Evolutionary conservation across 2,329 filamentous ascomycete species (phyloP), one percentile per base, ranked within the genome.

Genomic region (Hortaea werneckii): DNA sequence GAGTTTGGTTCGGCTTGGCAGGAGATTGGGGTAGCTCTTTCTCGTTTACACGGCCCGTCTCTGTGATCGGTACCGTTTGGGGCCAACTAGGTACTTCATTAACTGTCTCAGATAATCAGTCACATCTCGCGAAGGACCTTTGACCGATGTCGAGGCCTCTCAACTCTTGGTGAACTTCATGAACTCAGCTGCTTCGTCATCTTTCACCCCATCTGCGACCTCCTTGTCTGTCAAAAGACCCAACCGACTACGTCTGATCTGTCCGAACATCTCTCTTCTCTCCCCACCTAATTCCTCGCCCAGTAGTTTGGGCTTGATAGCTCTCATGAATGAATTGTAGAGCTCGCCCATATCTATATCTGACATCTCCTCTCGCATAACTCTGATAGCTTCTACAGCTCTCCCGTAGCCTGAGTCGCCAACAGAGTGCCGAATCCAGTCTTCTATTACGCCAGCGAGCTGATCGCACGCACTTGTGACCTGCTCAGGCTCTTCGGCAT

Each of bases 231-330:
- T 80, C 56, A 96, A 81, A 60, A 95, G 68, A 0, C 88, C 86
- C 46, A 95, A 67, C 54, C 72, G 78, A 37, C 74, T 77, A 48
- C 71, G 77, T 54, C 82, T 75, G 26, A 95, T 68, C 54, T 77
- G 72, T 69, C 79, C 85, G 88, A 88, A 95, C 68, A 95, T 80
- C 58, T 94, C 87, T 51, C 76, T 76, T 44, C 87, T 72, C 56
- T 94, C 83, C 0, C 87, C 88, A 34, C 82, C 80, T 2, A 95
- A 66, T 54, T 83, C 76, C 0, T 80, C 84, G 0, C 72, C 75
- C 6, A 88, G 63, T 1, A 95, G 62, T 46, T 80, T 79, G 53
- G 71, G 72, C 70, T 95, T 96, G 56, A 96, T 65, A 30, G 76
- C 74, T 37, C 64, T 71, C 37, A 94, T 58, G 53, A 89, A 85